These are phyloP conservation scores for Penicillium corylophilum DNA, from an alignment of 2,329 filamentous ascomycete species.

Conservation along the genomic window DNA sequence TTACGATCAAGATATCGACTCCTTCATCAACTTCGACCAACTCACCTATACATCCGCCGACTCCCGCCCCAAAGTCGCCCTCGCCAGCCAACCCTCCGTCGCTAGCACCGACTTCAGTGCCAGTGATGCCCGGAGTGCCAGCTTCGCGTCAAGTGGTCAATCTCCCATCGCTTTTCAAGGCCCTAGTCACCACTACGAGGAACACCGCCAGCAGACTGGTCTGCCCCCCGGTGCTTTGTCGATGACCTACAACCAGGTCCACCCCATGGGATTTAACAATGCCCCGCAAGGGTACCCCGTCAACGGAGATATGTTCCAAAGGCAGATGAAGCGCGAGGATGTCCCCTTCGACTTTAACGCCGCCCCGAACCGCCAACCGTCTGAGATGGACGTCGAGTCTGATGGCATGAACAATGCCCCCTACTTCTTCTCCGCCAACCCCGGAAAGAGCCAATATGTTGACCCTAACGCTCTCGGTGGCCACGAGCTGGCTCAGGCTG, in stretches of 20 bases:
- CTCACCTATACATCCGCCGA: conserved; percentile 41
- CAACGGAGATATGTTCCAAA: conserved; percentile 61
- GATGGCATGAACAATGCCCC: conserved; percentile 61
- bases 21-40: conserved; percentile 49
- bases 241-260: conserved; percentile 70
- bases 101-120: conserved; percentile 35
- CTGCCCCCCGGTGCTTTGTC: conserved; percentile 81
- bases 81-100: conserved; percentile 39
- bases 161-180: conserved; percentile 64
- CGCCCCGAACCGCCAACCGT: conserved; percentile 55
- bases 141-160: conserved; percentile 38
- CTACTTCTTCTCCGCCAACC: conserved; percentile 62
- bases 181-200: conserved; percentile 91
- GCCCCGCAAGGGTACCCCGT: conserved; percentile 46
- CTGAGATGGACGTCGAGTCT: conserved; percentile 68
- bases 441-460: conserved; percentile 57
- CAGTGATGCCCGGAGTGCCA: conserved; percentile 33
- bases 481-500: conserved; percentile 57
- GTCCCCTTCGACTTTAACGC: conserved; percentile 67
- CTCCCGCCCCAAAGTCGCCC: conserved; percentile 36
- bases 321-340: conserved; percentile 37
- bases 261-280: conserved; percentile 38
- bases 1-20: conserved; percentile 48
- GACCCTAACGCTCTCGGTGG: conserved; percentile 71
- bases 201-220: conserved; percentile 93